phyloP scores from a whole-genome alignment of 768 basidiomycete genomes.

The Lentinus brumalis region DNA sequence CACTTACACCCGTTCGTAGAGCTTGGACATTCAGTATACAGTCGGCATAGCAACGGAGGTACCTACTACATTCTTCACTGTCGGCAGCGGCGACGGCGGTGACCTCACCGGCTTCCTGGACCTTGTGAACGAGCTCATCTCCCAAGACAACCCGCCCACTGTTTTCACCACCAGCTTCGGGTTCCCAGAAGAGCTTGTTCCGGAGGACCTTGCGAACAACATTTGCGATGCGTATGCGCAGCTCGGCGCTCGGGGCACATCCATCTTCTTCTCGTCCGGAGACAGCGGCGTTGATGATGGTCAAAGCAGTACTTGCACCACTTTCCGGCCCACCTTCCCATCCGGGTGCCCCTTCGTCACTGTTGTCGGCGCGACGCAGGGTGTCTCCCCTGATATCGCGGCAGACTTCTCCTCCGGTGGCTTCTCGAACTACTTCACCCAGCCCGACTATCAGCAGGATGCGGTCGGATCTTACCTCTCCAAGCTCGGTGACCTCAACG shows the following conservation, averaged over 20 bases:
- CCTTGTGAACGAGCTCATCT: slow-evolving; percentile 50
- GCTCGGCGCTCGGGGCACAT: slow-evolving; percentile 68
- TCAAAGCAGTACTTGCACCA: slow-evolving; percentile 40
- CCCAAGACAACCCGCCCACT: slow-evolving; percentile 49
- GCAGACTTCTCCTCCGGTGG: slow-evolving; percentile 36
- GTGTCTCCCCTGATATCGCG: slow-evolving; percentile 33
- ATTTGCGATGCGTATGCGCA: slow-evolving; percentile 65
- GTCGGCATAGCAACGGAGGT: slow-evolving; percentile 22
- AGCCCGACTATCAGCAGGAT: slow-evolving; percentile 38
- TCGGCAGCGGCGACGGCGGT: slow-evolving; percentile 23
- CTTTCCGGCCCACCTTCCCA: slow-evolving; percentile 60
- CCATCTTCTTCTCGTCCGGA: slow-evolving; percentile 66
- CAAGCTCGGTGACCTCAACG: slow-evolving; percentile 28
- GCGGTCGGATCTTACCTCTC: slow-evolving; percentile 40
- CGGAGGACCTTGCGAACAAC: slow-evolving; percentile 47
- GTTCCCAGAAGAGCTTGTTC: slow-evolving; percentile 71
- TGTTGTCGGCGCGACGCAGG: slow-evolving; percentile 57
- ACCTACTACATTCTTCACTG: slow-evolving; percentile 17
- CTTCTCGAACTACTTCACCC: slow-evolving; percentile 36
- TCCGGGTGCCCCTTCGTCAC: slow-evolving; percentile 48
- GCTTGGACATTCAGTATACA: slow-evolving; percentile 22
- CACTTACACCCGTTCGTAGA: neutral
- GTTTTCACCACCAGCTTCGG: slow-evolving; percentile 72
- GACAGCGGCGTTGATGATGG: slow-evolving; percentile 66
- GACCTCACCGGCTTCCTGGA: slow-evolving; percentile 34